Base-by-base conservation (phyloP, 2,329 filamentous ascomycete genomes). In the Byssothecium circinans region DNA sequence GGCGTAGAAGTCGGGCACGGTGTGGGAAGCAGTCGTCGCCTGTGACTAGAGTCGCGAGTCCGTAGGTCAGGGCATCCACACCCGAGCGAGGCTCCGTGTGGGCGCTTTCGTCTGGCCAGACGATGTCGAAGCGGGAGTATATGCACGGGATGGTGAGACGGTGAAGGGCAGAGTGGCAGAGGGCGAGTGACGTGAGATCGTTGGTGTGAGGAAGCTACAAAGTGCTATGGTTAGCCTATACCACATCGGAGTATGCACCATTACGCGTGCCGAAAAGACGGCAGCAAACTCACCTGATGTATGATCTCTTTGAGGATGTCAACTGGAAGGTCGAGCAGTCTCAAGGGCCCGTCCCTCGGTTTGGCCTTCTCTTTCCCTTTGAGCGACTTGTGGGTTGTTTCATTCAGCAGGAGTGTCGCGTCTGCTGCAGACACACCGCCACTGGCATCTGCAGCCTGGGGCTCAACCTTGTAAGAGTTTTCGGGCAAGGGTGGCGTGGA, bases 111-210 rank as follows among this genome's bases (percentile, higher is more conserved):
- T 92, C 88, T 0, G 89, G 89, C 89, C 89, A 94, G 34, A 92
- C 87, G 54, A 94, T 94, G 64, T 94, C 89, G 70, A 94, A 94
- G 50, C 87, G 83, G 15, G 87, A 87, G 73, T 94, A 94, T 56
- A 94, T 90, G 60, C 86, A 83, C 15, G 89, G 88, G 19, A 89
- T 84, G 0, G 87, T 83, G 45, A 94, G 79, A 35, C 79, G 78
- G 71, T 94, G 87, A 11, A 95, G 80, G 22, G 85, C 84, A 12
- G 88, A 90, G 72, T 90, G 88, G 35, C 88, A 87, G 49, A 90
- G 77, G 12, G 88, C 88, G 33, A 94, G 79, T 12, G 88, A 84
- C 0, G 87, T 89, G 51, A 94, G 77, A 68, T 94, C 89, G 68
- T 91, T 92, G 4, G 87, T 90, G 64, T 91, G 85, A 3, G 85